These are phyloP conservation scores for Chaetomiaceae sp. DNA, from an alignment of 2,329 filamentous ascomycete species.

Conservation along the genomic window DNA sequence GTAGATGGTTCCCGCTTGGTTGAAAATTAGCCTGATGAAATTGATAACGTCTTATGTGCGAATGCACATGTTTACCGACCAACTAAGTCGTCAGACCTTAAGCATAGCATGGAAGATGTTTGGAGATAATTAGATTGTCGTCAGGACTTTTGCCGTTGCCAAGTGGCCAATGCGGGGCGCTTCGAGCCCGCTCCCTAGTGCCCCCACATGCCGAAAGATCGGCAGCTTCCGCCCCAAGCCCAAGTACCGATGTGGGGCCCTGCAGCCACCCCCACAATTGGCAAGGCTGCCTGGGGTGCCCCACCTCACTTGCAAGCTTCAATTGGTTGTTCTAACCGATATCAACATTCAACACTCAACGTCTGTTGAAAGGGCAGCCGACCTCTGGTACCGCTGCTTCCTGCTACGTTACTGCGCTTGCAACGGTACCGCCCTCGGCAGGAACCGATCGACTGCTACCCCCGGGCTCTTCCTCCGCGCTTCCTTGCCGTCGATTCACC, in stretches of 20 bases:
- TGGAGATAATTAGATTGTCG: neutral
- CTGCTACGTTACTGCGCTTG: neutral
- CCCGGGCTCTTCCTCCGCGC: neutral
- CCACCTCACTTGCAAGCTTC: neutral
- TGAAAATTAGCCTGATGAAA: conserved; percentile 1
- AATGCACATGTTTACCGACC: neutral
- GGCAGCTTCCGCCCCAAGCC: conserved; percentile 5
- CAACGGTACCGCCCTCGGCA: neutral
- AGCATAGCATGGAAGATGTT: neutral
- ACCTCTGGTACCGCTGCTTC: neutral
- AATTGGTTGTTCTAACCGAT: no score
- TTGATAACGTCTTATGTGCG: neutral
- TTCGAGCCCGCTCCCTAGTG: neutral
- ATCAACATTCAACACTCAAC: no score
- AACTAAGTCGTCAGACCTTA: neutral
- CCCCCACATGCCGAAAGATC: neutral
- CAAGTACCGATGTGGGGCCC: conserved; percentile 23
- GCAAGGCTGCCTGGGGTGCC: neutral
- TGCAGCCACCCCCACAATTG: neutral
- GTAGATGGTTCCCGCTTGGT: neutral
- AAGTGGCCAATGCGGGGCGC: no score
- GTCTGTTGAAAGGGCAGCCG: no score
- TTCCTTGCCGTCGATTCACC: neutral
- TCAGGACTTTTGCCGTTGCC: neutral
- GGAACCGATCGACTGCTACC: conserved; percentile 10